Evolutionary conservation across 2,329 filamentous ascomycete genomes (phyloP).

Genomic region (Sporothrix schenckii): DNA sequence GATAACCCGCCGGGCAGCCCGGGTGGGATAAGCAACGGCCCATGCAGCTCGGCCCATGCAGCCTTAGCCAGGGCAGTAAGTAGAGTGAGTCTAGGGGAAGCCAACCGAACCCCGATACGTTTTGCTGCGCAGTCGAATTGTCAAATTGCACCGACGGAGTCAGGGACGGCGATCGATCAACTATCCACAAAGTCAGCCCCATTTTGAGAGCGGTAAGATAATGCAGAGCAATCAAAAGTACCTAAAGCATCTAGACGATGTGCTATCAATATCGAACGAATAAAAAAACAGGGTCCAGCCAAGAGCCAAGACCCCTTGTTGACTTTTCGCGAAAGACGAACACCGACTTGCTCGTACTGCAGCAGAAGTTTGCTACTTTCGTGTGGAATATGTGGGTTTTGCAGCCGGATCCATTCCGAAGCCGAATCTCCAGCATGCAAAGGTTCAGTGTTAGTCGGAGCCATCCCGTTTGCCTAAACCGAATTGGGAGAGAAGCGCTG

Average conservation of each 20-base stretch:
- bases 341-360: too few species aligned
- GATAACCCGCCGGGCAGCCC: background rate
- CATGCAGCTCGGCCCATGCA: too few species aligned
- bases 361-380: background rate
- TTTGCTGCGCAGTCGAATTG: background rate
- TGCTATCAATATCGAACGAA: slow-evolving; percentile 1
- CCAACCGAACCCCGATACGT: background rate
- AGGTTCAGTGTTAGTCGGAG: slow-evolving; percentile 22
- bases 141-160: slow-evolving; percentile 13
- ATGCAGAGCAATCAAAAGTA: background rate
- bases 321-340: slow-evolving; percentile 1
- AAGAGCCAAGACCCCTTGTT: background rate
- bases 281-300: background rate
- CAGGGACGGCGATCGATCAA: background rate
- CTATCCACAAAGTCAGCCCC: too few species aligned
- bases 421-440: background rate
- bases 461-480: background rate
- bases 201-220: slow-evolving; percentile 5
- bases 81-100: slow-evolving; percentile 1
- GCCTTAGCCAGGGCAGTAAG: background rate
- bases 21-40: background rate
- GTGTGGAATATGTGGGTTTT: background rate
- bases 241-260: slow-evolving; percentile 1
- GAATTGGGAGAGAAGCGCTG: background rate
- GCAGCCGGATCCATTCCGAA: slow-evolving; percentile 7